These are phyloP conservation scores for Chamaecyparis obtusa DNA, from an alignment of 75 land plant genomes.

Conservation along the genomic window DNA sequence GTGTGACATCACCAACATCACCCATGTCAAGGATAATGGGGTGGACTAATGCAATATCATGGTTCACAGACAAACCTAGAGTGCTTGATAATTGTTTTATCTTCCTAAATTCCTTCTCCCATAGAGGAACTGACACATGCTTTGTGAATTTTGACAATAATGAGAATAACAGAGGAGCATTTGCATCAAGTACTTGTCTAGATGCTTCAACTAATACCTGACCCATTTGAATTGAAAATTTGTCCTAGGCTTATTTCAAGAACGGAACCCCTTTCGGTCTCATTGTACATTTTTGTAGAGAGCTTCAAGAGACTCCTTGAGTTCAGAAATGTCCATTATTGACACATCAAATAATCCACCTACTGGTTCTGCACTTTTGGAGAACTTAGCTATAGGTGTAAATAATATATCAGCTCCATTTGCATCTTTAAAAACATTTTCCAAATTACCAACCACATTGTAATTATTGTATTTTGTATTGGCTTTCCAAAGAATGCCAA, in stretches of 20 bases:
- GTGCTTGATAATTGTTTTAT: slow-evolving; percentile 61
- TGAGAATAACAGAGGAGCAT: slow-evolving; percentile 74
- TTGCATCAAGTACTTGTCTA: slow-evolving; percentile 72
- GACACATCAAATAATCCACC: slow-evolving; percentile 80
- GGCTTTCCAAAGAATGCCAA: slow-evolving; percentile 61
- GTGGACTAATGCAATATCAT: slow-evolving; percentile 72
- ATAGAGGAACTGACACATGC: slow-evolving; percentile 73
- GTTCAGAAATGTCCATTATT: slow-evolving; percentile 63
- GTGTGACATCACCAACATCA: slow-evolving; percentile 77
- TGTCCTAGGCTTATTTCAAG: slow-evolving; percentile 74
- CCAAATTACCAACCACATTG: slow-evolving; percentile 92
- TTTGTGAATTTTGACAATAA: slow-evolving; percentile 63
- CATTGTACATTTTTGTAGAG: slow-evolving; percentile 61
- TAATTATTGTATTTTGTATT: slow-evolving; percentile 51
- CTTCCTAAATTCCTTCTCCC: slow-evolving; percentile 80
- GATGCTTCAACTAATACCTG: slow-evolving; percentile 90
- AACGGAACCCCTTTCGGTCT: slow-evolving; percentile 56
- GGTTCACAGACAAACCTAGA: slow-evolving; percentile 54
- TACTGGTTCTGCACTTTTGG: slow-evolving; percentile 59
- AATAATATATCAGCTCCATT: slow-evolving; percentile 73
- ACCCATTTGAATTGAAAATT: slow-evolving; percentile 83
- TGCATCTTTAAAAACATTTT: slow-evolving; percentile 85
- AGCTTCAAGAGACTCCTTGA: slow-evolving; percentile 78
- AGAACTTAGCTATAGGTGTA: slow-evolving; percentile 61
- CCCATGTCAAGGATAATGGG: slow-evolving; percentile 57